Evolutionary conservation across 1,284 basidiomycete genomes (phyloP), one percentile per base, ranked within the genome.

Genomic region (Polyporus tsugae): DNA sequence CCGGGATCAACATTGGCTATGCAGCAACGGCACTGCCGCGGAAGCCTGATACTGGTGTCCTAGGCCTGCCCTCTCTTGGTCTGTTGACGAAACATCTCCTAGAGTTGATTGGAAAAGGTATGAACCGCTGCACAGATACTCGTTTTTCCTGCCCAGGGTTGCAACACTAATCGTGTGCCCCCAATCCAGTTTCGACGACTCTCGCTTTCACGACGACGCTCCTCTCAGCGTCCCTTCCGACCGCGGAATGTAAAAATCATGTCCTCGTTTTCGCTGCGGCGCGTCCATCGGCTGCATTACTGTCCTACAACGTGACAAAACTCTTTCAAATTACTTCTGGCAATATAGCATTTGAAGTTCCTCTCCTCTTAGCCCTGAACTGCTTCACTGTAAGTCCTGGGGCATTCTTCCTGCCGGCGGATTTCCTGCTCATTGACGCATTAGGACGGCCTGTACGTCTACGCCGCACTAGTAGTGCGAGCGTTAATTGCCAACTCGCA

Each of bases 151-250:
- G 10, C 6, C 13, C 35, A 11, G 9, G 7, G n/a, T 22, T 11
- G 7, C 6, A 2, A 19, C 0, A 38, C 22, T 58, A 6, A 35
- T 38, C 33, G n/a, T 6, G 4, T 7, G 2, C 55, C 35, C 35
- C 10, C 4, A 22, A 25, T 25, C 9, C 10, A 58, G 55, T 17
- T 35, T 7, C 19, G 29, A 62, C 39, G 11, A 13, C 25, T n/a
- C 22, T 46, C n/a, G 61, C n/a, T 6, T 29, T 46, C 46, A 19
- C 49, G 33, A 58, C 55, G 7, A 58, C 55, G 55, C 55, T 58
- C 35, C 55, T 35, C 35, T 38, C 35, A 9, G 55, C 55, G 10
- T 17, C 33, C 33, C 19, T 58, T 5, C 55, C 55, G 19, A n/a
- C 38, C 35, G 35, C 55, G 1, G n/a, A 38, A n/a, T 58, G 55